Base-by-base conservation (phyloP, 2,329 filamentous ascomycete species). In the Taxawa tesnikishii region DNA sequence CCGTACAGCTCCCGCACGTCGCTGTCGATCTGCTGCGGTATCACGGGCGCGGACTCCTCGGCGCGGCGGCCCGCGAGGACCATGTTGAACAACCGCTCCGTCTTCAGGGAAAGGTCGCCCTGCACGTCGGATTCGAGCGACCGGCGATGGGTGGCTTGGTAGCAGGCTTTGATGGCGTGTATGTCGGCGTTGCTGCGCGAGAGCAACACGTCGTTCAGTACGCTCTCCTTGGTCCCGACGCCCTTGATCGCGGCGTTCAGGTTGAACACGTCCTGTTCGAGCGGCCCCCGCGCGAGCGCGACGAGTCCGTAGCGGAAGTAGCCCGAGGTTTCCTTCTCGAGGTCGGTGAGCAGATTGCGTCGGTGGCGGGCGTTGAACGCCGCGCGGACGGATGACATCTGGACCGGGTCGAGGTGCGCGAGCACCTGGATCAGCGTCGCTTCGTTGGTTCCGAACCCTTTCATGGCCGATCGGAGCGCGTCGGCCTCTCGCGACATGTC, bases 401-500 rank as follows among this genome's bases (percentile, higher is more conserved):
- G 82, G 4, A 85, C 62, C 1, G 87, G 80, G 41, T 92, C 83
- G 40, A 85, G 78, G 43, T 67, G 71, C 3, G 79, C 62, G 6
- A 96, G 62, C 3, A 78, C 62, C 2, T 65, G 62, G 41, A 93
- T 87, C 11, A 96, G 62, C 0, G 70, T 56, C 47, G 75, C 79
- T 54, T 94, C 87, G 47, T 96, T 75, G 0, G 87, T 94, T 19
- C 87, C 88, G 40, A 94, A 83, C 0, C 85, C 85, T 56, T 93
- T 94, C 84, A 94, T 94, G 2, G 88, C 83, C 44, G 70, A 70
- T 32, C 83, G 74, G 14, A 93, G 63, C 4, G 66, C 71, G 36
- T 84, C 72, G 0, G 83, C 80, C 44, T 90, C 76, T 9, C 64
- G 60, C 3, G 62, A 67, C 29, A 74, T 78, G 41, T 93, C 76